Conservation (phyloP, 352 stramenopile genomes). For the Pythium phragmiticola region DNA sequence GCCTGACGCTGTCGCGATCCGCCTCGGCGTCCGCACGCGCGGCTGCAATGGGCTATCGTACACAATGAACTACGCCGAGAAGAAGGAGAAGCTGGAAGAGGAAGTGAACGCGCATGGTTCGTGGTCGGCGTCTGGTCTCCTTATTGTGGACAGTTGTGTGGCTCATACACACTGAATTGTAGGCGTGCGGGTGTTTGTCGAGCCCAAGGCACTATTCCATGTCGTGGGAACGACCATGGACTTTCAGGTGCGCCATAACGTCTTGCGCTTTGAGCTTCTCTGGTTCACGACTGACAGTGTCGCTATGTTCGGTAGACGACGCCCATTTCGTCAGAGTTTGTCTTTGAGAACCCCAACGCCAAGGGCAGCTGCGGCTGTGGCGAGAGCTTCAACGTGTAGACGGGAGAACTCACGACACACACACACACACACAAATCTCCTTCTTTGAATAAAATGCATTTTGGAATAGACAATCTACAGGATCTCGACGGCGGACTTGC, state of each 20-base stretch:
- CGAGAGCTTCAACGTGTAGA: conserved; percentile 99
- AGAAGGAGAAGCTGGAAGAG: conserved; percentile 93
- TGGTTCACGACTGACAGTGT: background rate
- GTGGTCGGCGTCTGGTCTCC: background rate
- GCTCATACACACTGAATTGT: background rate
- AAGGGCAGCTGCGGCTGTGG: conserved; percentile 99
- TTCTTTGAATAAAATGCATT: conserved; percentile 2
- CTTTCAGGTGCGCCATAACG: conserved; percentile 66
- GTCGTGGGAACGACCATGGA: conserved; percentile 99
- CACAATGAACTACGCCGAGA: conserved; percentile 98
- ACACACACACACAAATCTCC: background rate
- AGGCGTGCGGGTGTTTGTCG: conserved; percentile 97
- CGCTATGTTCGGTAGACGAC: conserved; percentile 70
- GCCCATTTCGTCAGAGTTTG: conserved; percentile 97
- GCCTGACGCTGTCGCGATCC: conserved; percentile 92
- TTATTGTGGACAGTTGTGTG: background rate
- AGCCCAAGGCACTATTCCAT: conserved; percentile 98
- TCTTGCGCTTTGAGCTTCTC: background rate
- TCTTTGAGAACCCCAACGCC: conserved; percentile 99
- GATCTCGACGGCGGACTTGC: conserved; percentile 74
- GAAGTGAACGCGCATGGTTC: conserved; percentile 89
- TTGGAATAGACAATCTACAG: conserved; percentile 16
- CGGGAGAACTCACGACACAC: conserved; percentile 5
- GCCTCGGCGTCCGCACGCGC: conserved; percentile 93
- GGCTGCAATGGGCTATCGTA: conserved; percentile 99